These are phyloP conservation scores for Przewalskia tangutica DNA, from an alignment of 257 asterid genomes.

Conservation along the genomic window DNA sequence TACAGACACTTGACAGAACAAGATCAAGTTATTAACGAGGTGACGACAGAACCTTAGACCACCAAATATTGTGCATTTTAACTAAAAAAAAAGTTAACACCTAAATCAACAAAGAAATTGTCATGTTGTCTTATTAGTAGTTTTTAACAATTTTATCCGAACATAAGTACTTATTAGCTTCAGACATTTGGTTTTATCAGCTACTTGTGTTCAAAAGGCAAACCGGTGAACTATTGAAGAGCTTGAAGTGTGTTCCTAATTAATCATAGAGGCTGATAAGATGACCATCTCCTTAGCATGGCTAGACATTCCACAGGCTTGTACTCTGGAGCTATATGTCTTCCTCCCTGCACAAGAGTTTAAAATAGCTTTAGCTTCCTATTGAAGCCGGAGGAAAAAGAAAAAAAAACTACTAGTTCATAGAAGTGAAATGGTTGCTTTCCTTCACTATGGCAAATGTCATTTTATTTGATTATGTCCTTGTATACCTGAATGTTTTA, in stretches of 20 bases:
- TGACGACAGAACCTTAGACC: no score
- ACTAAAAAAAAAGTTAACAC: no score
- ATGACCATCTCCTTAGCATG: constrained; percentile 24
- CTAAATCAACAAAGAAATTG: neutral
- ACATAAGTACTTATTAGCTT: neutral
- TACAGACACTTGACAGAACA: no score
- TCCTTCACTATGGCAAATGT: constrained; percentile 30
- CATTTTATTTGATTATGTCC: constrained; percentile 21
- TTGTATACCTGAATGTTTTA: constrained; percentile 17
- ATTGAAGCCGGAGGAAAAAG: no score
- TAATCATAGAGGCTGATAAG: constrained; percentile 12
- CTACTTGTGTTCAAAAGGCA: neutral
- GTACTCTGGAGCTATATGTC: constrained; percentile 29
- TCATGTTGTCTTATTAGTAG: neutral
- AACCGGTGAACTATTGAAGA: neutral
- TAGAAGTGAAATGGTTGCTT: neutral
- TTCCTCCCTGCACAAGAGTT: constrained; percentile 19
- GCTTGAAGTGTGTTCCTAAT: neutral
- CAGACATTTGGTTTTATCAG: neutral
- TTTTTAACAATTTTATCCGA: neutral
- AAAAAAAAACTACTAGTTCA: neutral
- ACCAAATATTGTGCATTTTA: no score
- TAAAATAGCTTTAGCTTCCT: neutral
- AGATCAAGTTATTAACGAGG: no score
- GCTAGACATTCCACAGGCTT: constrained; percentile 18